Evolutionary conservation across 176 grass and related monocot species (phyloP).

Genomic region (Canna indica): DNA sequence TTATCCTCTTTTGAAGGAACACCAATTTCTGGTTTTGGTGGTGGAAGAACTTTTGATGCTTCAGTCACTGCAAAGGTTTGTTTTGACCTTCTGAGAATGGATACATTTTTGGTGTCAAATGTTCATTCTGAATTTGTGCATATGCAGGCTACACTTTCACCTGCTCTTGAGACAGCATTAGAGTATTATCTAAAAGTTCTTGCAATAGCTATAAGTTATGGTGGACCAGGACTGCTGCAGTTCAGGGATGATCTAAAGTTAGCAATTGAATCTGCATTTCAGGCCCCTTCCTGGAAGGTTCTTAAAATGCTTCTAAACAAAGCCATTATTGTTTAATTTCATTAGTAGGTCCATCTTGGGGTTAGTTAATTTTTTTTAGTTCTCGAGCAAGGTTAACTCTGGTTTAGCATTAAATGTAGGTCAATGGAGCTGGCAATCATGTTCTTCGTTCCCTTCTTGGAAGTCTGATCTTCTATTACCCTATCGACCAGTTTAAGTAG

Average conservation of each 20-base stretch:
- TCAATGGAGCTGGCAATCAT: conserved; percentile 88
- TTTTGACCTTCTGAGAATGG: conserved; percentile 25
- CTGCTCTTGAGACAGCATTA: conserved; percentile 77
- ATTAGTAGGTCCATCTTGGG: conserved; percentile 6
- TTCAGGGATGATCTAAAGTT: conserved; percentile 63
- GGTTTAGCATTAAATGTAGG: conserved; percentile 37
- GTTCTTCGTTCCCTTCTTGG: conserved; percentile 79
- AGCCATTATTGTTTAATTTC: not conserved
- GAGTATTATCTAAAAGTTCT: conserved; percentile 92
- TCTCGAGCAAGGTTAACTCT: conserved; percentile 8
- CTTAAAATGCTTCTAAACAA: conserved; percentile 15
- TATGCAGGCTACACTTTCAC: conserved; percentile 76
- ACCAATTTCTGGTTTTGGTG: conserved; percentile 65
- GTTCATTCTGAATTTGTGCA: conserved; percentile 9
- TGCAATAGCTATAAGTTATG: conserved; percentile 78
- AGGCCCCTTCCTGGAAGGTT: conserved; percentile 97
- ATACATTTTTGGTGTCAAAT: conserved; percentile 10
- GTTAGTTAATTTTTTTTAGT: not conserved
- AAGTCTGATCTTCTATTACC: conserved; percentile 71
- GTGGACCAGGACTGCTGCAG: conserved; percentile 53
- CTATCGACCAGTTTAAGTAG: conserved; percentile 81
- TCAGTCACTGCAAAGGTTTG: conserved; percentile 48
- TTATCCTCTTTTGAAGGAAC: conserved; percentile 63
- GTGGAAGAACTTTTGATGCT: conserved; percentile 36
- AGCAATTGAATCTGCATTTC: conserved; percentile 65